Conservation (phyloP, 768 basidiomycete genomes). For the Coprinopsis marcescibilis region DNA sequence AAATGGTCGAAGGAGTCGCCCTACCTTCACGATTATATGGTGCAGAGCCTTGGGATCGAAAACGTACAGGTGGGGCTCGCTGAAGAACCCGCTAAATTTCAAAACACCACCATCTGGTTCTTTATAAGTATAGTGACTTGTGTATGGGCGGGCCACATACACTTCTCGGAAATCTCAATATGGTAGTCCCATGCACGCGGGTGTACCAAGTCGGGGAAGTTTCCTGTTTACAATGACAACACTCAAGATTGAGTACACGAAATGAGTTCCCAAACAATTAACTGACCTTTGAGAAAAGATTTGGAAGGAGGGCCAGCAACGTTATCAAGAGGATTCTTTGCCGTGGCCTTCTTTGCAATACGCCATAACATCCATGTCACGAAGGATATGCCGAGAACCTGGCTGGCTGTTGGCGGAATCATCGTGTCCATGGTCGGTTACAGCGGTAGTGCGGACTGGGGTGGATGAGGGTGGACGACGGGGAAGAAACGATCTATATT, state of each 20-base stretch:
- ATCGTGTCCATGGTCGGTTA: background rate
- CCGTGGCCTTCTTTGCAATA: background rate
- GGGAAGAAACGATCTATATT: background rate
- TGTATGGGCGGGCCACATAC: background rate
- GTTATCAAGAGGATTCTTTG: constrained; percentile 7
- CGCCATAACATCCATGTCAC: constrained; percentile 9
- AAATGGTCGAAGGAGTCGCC: background rate
- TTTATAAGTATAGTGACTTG: background rate
- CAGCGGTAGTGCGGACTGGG: too few species aligned
- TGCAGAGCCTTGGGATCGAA: constrained; percentile 40
- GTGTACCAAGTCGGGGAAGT: background rate
- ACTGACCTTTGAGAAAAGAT: constrained; percentile 8
- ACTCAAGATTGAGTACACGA: background rate
- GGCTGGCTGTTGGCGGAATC: background rate
- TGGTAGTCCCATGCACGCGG: constrained; percentile 2
- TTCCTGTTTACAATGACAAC: background rate
- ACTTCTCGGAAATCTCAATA: constrained; percentile 2
- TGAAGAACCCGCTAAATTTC: constrained; percentile 1
- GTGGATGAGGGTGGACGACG: too few species aligned
- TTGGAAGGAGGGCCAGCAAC: constrained; percentile 8
- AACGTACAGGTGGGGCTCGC: background rate
- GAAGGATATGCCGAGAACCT: background rate
- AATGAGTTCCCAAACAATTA: background rate
- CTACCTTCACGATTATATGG: constrained; percentile 40
- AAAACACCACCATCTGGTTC: constrained; percentile 6